Percentiles rank a stretch among this genome's conserved stretches.
Conservation (phyloP, 164 flowering plant species). For the Piper longum region DNA sequence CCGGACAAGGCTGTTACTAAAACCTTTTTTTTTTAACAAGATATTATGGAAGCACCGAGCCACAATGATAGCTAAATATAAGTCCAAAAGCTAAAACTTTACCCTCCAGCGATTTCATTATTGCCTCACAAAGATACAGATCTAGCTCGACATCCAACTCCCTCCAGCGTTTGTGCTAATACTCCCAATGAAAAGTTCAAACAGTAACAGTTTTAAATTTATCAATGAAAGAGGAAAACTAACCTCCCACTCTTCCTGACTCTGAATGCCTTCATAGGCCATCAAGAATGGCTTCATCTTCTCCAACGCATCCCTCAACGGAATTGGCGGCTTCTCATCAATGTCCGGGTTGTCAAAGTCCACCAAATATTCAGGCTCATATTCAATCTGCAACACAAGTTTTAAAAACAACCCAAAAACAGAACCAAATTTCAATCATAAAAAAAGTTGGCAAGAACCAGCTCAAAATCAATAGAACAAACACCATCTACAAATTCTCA, state of each 20-base stretch:
- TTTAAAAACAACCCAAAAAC: constrained; percentile 1
- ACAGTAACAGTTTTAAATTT: too few species aligned
- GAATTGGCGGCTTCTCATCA: constrained; percentile 64
- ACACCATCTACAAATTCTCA: not conserved
- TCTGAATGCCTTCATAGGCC: constrained; percentile 69
- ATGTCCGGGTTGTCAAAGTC: constrained; percentile 72
- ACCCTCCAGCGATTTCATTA: too few species aligned
- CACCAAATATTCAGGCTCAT: constrained; percentile 70
- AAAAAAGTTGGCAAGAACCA: not conserved
- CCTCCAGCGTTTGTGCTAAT: too few species aligned
- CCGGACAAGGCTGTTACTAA: too few species aligned
- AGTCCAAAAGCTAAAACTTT: too few species aligned
- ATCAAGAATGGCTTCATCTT: constrained; percentile 80
- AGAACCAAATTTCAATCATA: not conserved
- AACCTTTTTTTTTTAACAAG: too few species aligned
- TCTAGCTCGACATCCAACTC: too few species aligned
- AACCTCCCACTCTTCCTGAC: constrained; percentile 93
- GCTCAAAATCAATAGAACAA: not conserved
- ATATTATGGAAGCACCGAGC: too few species aligned
- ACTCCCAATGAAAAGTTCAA: too few species aligned
- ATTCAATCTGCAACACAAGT: constrained; percentile 49
- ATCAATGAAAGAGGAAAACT: not conserved
- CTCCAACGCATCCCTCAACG: constrained; percentile 73
- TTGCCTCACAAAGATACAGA: too few species aligned
- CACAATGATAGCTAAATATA: too few species aligned